Conservation (phyloP, 345 rosid genomes). For the Rhodamnia argentea region DNA sequence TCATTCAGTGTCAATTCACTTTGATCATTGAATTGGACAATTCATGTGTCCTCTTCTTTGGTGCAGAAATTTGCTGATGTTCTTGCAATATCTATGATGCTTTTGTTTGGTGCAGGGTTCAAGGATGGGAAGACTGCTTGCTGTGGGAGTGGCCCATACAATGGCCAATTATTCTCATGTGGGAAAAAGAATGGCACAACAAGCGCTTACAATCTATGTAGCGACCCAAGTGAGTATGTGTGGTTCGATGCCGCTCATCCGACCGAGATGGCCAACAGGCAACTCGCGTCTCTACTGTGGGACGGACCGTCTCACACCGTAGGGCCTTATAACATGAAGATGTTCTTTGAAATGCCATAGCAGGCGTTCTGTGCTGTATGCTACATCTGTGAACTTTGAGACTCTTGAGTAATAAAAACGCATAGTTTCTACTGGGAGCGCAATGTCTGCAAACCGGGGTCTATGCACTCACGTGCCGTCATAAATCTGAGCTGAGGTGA, state of each 20-base stretch:
- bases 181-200: background rate
- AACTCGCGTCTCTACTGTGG: conserved; percentile 4
- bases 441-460: background rate
- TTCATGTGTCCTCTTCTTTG: background rate
- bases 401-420: background rate
- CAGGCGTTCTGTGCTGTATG: background rate
- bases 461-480: too few relatives aligned
- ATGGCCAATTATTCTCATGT: background rate
- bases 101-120: background rate
- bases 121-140: background rate
- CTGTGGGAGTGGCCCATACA: background rate
- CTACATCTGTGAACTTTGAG: background rate
- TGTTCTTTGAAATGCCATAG: background rate
- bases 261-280: background rate
- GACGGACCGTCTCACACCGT: background rate
- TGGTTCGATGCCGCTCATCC: conserved; percentile 9
- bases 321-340: background rate
- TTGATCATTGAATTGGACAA: background rate
- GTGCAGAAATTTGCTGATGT: background rate
- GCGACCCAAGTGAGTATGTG: background rate
- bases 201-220: background rate
- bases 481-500: too few relatives aligned
- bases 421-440: background rate
- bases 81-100: background rate
- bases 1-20: background rate